Evolutionary conservation across 2,329 filamentous ascomycete species (phyloP).

Genomic region (Emericellopsis cladophorae): DNA sequence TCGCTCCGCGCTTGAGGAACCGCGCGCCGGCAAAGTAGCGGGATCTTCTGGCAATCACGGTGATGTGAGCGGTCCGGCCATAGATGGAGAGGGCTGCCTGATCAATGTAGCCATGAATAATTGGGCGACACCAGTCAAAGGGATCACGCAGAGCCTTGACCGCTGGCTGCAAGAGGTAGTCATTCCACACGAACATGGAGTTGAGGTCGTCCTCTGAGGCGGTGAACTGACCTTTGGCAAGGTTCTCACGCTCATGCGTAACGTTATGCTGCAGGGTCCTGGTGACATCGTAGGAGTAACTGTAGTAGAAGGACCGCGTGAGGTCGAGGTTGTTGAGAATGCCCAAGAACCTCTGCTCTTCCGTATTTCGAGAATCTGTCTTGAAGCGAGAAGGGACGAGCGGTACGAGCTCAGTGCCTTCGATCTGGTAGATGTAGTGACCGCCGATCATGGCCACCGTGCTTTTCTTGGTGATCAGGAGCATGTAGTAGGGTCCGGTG

Average conservation of each 20-base stretch:
- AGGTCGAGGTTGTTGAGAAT: conserved; percentile 89
- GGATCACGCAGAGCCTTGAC: conserved; percentile 58
- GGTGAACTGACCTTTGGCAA: conserved; percentile 51
- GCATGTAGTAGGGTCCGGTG: conserved; percentile 93
- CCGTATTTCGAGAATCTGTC: conserved; percentile 66
- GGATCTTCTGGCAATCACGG: conserved; percentile 84
- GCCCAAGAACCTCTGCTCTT: conserved; percentile 77
- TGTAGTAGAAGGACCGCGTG: conserved; percentile 91
- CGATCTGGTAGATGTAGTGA: conserved; percentile 91
- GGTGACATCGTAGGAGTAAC: conserved; percentile 95
- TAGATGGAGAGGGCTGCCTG: conserved; percentile 81
- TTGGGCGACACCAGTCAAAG: conserved; percentile 91
- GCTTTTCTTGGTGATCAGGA: conserved; percentile 88
- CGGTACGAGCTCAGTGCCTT: conserved; percentile 83
- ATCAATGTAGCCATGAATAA: conserved; percentile 93
- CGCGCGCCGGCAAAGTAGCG: conserved; percentile 88
- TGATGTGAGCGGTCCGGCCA: conserved; percentile 80
- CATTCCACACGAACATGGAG: conserved; percentile 97
- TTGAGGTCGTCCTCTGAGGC: conserved; percentile 55
- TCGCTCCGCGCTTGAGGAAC: conserved; percentile 88
- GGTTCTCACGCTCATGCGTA: conserved; percentile 58
- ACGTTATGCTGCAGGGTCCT: conserved; percentile 88
- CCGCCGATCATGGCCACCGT: conserved; percentile 94
- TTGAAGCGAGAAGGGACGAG: conserved; percentile 67
- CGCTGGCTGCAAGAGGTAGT: conserved; percentile 72